phyloP scores from a whole-genome alignment of 495 filamentous ascomycete genomes.

The Podospora fimiseda region DNA sequence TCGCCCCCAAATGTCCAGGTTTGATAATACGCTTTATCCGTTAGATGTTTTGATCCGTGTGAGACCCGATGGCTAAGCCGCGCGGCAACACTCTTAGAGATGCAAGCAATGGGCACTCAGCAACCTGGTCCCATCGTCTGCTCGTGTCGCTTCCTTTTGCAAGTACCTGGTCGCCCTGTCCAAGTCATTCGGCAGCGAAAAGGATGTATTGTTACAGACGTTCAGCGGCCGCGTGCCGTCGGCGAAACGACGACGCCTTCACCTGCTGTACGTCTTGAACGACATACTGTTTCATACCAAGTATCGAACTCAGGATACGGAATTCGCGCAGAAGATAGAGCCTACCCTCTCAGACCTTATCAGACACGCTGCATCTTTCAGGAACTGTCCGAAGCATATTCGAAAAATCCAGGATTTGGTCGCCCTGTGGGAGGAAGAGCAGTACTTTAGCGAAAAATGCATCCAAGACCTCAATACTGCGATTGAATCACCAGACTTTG shows the following conservation, averaged over 20 bases:
- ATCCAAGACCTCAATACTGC: constrained; percentile 55
- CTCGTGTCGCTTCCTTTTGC: constrained; percentile 58
- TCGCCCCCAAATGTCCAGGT: constrained; percentile 88
- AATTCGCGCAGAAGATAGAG: constrained; percentile 56
- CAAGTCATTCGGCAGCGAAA: constrained; percentile 44
- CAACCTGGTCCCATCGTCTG: constrained; percentile 61
- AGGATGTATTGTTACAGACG: constrained; percentile 11
- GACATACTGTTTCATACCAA: constrained; percentile 78
- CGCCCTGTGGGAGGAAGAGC: constrained; percentile 63
- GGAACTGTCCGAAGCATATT: constrained; percentile 59
- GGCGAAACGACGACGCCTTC: constrained; percentile 61
- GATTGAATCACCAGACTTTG: constrained; percentile 39
- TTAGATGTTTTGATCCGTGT: constrained; percentile 40
- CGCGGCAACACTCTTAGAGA: constrained; percentile 47
- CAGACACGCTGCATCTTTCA: constrained; percentile 54
- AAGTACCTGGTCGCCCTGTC: constrained; percentile 72
- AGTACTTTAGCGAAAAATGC: constrained; percentile 57
- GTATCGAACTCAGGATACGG: constrained; percentile 49
- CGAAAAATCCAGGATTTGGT: constrained; percentile 60
- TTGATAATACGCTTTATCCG: constrained; percentile 60
- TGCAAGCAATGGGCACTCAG: constrained; percentile 81
- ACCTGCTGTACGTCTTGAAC: constrained; percentile 76
- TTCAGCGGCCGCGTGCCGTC: constrained; percentile 41
- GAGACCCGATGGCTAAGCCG: constrained; percentile 49
- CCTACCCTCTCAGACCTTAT: constrained; percentile 56